Conservation (phyloP, 2,329 filamentous ascomycete species). For the Fusarium pseudograminearum region DNA sequence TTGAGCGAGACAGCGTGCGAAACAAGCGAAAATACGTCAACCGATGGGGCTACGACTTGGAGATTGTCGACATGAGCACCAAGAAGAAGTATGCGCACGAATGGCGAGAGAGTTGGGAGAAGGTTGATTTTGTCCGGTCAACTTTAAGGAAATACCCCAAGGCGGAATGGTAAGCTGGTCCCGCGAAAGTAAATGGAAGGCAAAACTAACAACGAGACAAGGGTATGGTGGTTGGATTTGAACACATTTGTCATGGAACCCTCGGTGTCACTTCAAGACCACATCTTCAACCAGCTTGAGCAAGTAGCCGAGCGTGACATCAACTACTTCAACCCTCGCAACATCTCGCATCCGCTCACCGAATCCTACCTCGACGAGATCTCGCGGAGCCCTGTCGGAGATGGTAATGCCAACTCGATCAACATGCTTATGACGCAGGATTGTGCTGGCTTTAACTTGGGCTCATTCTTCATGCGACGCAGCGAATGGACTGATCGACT, state of each 20-base stretch:
- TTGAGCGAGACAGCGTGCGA: slow-evolving; percentile 93
- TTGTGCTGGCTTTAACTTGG: slow-evolving; percentile 95
- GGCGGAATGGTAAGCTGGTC: slow-evolving; percentile 84
- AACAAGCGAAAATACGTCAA: slow-evolving; percentile 93
- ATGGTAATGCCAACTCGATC: slow-evolving; percentile 81
- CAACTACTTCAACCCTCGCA: slow-evolving; percentile 94
- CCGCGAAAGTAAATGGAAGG: background rate
- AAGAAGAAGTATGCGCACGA: slow-evolving; percentile 99
- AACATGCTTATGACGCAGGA: slow-evolving; percentile 93
- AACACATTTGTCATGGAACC: slow-evolving; percentile 99
- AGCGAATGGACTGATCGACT: slow-evolving; percentile 91
- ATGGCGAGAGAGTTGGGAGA: slow-evolving; percentile 99
- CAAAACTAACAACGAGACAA: slow-evolving; percentile 64
- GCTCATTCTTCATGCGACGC: slow-evolving; percentile 91
- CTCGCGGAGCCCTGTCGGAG: slow-evolving; percentile 78
- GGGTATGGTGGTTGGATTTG: slow-evolving; percentile 99
- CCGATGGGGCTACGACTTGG: slow-evolving; percentile 93
- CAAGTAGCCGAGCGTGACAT: slow-evolving; percentile 91
- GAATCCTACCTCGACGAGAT: slow-evolving; percentile 81
- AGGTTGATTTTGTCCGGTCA: slow-evolving; percentile 92
- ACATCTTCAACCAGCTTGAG: slow-evolving; percentile 86
- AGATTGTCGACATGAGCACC: slow-evolving; percentile 98
- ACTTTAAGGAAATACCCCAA: slow-evolving; percentile 93
- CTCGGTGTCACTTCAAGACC: slow-evolving; percentile 85
- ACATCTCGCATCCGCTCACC: slow-evolving; percentile 86